Evolutionary conservation across 164 flowering plant genomes (phyloP).

Genomic region (Stephania yunnanensis): DNA sequence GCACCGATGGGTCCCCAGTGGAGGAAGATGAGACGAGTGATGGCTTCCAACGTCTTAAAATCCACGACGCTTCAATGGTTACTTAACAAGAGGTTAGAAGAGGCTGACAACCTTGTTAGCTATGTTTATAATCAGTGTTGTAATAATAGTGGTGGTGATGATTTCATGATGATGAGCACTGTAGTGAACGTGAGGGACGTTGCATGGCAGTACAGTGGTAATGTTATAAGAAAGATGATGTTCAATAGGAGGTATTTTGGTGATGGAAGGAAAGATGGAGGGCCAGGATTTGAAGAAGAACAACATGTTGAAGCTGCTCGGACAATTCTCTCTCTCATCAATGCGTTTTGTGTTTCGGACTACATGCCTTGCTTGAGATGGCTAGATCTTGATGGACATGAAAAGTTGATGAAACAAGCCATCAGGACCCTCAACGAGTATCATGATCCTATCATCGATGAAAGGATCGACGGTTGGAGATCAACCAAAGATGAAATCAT

Average conservation of each 20-base stretch:
- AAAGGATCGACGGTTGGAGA: conserved; percentile 31
- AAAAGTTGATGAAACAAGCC: conserved; percentile 22
- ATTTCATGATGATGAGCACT: no score
- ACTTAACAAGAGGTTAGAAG: neutral
- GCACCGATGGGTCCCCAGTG: conserved; percentile 32
- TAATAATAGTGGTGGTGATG: neutral
- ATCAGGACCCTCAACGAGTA: conserved; percentile 12
- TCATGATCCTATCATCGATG: conserved; percentile 25
- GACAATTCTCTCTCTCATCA: conserved; percentile 14
- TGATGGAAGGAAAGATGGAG: conserved; percentile 20
- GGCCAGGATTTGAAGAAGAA: conserved; percentile 23
- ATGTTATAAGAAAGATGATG: conserved; percentile 25
- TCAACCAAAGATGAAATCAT: neutral
- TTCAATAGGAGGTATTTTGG: conserved; percentile 26
- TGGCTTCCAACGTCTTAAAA: neutral
- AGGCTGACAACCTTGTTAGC: conserved; percentile 4
- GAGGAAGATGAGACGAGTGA: conserved; percentile 11
- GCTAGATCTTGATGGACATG: conserved; percentile 41
- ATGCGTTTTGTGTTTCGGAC: conserved; percentile 25
- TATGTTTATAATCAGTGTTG: neutral
- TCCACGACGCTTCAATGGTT: neutral
- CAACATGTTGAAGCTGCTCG: conserved; percentile 18
- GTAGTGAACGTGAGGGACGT: neutral
- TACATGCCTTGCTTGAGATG: conserved; percentile 22
- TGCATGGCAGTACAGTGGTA: conserved; percentile 21